A percentile compares a stretch with the other conserved stretches of the same genome.
Conservation (phyloP, 1,139 yeast genomes). For the Debaryomyces fabryi region DNA sequence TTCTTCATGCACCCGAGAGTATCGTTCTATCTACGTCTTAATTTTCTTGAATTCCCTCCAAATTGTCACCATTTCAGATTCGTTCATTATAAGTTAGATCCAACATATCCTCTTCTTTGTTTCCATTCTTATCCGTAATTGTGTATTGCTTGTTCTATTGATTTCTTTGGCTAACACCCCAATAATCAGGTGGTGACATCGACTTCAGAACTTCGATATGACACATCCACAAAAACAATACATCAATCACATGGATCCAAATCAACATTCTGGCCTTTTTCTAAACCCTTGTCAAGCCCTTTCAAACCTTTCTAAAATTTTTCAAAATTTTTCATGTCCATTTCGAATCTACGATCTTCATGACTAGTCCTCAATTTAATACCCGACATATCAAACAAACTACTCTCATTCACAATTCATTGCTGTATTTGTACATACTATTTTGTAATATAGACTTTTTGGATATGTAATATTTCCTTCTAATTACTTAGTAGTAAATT, state of each 20-base stretch:
- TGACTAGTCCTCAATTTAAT: neutral
- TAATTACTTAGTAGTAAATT: slow-evolving; percentile 2
- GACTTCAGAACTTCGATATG: neutral
- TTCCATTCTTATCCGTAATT: neutral
- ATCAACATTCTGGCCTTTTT: too few species aligned
- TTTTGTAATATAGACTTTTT: slow-evolving; percentile 7
- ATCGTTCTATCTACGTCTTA: neutral
- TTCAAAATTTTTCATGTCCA: neutral
- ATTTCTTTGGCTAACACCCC: neutral
- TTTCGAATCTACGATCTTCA: neutral
- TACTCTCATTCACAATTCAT: neutral
- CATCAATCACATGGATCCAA: neutral
- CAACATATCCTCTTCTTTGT: neutral
- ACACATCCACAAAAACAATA: neutral
- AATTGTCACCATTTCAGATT: neutral
- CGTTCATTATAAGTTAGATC: neutral
- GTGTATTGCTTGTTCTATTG: neutral
- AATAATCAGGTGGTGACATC: neutral
- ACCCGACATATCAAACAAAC: neutral
- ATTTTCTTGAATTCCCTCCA: neutral
- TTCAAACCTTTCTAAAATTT: neutral
- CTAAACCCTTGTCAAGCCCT: neutral
- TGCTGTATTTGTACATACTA: slow-evolving; percentile 6
- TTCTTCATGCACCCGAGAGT: slow-evolving; percentile 3
- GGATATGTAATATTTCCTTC: slow-evolving; percentile 1